phyloP scores from a whole-genome alignment of 441 rosid species.

The Hura crepitans region DNA sequence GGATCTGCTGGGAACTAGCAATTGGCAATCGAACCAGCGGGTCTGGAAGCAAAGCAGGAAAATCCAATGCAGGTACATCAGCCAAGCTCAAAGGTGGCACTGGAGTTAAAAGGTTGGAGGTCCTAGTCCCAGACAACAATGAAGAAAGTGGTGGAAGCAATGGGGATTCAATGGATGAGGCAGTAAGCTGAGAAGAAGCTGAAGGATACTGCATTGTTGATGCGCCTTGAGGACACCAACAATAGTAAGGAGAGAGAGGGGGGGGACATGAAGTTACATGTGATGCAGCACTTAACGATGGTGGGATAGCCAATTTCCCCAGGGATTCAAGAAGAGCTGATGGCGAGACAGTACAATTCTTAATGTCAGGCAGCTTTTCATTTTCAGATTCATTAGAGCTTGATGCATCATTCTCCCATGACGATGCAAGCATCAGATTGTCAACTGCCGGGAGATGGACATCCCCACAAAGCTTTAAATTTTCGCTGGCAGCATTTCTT shows the following conservation, averaged over 20 bases:
- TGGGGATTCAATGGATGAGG: constrained; percentile 45
- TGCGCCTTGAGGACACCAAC: constrained; percentile 76
- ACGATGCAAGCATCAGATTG: constrained; percentile 31
- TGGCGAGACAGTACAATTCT: constrained; percentile 28
- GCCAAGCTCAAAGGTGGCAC: constrained; percentile 49
- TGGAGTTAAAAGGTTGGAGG: constrained; percentile 47
- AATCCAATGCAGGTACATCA: constrained; percentile 56
- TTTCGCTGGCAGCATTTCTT: constrained; percentile 56
- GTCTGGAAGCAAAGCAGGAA: constrained; percentile 58
- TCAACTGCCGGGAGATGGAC: constrained; percentile 44
- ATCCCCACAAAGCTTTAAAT: constrained; percentile 57
- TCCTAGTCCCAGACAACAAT: constrained; percentile 39
- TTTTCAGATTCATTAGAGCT: constrained; percentile 32
- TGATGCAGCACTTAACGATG: constrained; percentile 29
- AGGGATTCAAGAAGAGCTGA: constrained; percentile 40
- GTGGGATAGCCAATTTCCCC: constrained; percentile 38
- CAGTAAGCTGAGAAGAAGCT: constrained; percentile 34
- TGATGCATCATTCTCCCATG: constrained; percentile 26
- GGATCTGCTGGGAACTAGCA: constrained; percentile 58
- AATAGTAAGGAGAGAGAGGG: constrained; percentile 69
- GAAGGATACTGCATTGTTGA: constrained; percentile 41
- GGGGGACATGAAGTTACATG: constrained; percentile 38
- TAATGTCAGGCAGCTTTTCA: constrained; percentile 29
- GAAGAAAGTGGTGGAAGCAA: constrained; percentile 63
- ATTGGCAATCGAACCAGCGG: constrained; percentile 57